Evolutionary conservation across 768 basidiomycete species (phyloP), one percentile per base, ranked within the genome.

Genomic region (Phanerochaete carnosa): DNA sequence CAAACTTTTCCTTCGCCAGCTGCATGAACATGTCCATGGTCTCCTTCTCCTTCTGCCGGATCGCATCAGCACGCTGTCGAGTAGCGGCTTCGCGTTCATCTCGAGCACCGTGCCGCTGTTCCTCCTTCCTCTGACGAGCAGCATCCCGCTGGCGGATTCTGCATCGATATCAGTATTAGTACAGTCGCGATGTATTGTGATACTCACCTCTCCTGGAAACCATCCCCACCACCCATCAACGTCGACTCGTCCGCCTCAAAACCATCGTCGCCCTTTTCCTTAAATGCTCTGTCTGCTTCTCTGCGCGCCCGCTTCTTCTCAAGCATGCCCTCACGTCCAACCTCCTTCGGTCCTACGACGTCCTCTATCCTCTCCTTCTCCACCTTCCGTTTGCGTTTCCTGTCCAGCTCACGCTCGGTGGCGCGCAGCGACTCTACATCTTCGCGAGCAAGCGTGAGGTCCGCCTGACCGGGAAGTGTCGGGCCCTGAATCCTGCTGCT

Each of bases 21-120:
- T 89, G 86, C 74, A 91, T 91, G 74, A 97, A 94, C 94, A 95
- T 95, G 59, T 93, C 93, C 93, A 98, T 98, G 0, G 94, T 97
- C 19, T 87, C 90, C 71, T 86, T 87, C 68, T 97, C 94, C 69
- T 92, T 95, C 69, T 89, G 86, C 66, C 82, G 86, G 60, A 86
- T 77, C 5, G 82, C 86, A 25, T 68, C 77, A 0, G 82, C 79
- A 58, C 89, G 83, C 69, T 95, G 92, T 45, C 84, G 81, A 13
- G 78, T 69, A 1, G 73, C 80, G 28, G 78, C 77, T 3, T 69
- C 67, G 58, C 80, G 83, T 43, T 88, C 88, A 50, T 83, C 86
- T 54, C 73, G 73, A 6, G 50, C 19, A 1, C 62, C 47, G 33
- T 37, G 62, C 59, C 72, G 73, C 69, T 83, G 86, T 58, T 86